phyloP scores from a whole-genome alignment of 2,329 filamentous ascomycete genomes.

The Seiridium unicorne region DNA sequence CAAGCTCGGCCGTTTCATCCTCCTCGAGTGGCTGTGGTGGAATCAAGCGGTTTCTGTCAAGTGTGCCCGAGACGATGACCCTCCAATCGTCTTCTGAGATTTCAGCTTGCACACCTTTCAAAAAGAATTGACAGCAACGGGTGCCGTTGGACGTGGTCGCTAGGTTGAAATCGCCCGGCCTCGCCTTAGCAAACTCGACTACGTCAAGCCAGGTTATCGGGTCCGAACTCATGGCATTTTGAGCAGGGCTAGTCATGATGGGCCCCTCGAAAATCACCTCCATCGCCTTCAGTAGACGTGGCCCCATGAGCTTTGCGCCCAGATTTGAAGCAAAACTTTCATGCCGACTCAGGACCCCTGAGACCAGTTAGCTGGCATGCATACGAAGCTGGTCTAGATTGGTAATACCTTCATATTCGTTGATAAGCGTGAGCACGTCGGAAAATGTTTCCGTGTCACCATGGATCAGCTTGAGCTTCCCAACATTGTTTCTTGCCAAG shows the following conservation, averaged over 20 bases:
- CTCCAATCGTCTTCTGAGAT: conserved; percentile 87
- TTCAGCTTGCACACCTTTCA: conserved; percentile 78
- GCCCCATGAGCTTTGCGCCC: conserved; percentile 78
- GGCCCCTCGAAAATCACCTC: conserved; percentile 83
- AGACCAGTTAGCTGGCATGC: neutral
- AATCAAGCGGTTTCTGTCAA: conserved; percentile 71
- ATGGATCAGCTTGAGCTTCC: conserved; percentile 49
- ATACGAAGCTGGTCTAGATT: conserved; percentile 2
- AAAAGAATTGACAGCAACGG: conserved; percentile 76
- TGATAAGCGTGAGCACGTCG: conserved; percentile 69
- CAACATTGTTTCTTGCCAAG: conserved; percentile 41
- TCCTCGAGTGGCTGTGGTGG: conserved; percentile 79
- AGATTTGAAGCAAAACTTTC: conserved; percentile 85
- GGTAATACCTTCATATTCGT: conserved; percentile 68
- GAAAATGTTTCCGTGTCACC: conserved; percentile 66
- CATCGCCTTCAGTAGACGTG: conserved; percentile 81
- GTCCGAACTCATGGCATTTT: conserved; percentile 56
- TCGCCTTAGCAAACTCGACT: conserved; percentile 78
- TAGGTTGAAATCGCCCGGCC: conserved; percentile 74
- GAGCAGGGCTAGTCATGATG: conserved; percentile 52
- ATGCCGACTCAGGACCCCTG: conserved; percentile 76
- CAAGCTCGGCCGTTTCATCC: conserved; percentile 82
- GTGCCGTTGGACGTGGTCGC: conserved; percentile 66
- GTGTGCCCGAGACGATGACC: conserved; percentile 77
- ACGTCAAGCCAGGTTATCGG: conserved; percentile 79